Evolutionary conservation across 768 basidiomycete genomes (phyloP).

Genomic region (Chiua virens): DNA sequence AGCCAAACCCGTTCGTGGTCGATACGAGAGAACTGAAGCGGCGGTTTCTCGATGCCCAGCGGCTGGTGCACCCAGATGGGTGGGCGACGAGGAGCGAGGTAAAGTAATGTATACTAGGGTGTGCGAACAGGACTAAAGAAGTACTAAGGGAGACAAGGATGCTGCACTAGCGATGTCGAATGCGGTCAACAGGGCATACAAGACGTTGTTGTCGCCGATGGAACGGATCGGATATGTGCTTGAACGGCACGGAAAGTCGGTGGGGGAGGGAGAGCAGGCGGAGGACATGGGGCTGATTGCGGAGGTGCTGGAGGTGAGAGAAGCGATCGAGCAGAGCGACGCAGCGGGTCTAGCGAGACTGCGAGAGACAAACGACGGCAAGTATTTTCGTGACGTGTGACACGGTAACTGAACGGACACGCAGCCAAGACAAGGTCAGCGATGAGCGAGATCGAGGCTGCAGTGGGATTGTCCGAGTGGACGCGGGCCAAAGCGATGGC

Average conservation of each 20-base stretch:
- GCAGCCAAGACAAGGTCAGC: slow-evolving; percentile 55
- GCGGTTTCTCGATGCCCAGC: slow-evolving; percentile 71
- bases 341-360: slow-evolving; percentile 56
- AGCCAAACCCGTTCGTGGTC: slow-evolving; percentile 70
- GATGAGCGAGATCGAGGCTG: slow-evolving; percentile 43
- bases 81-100: slow-evolving; percentile 73
- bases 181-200: slow-evolving; percentile 81
- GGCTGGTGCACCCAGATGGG: slow-evolving; percentile 81
- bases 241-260: slow-evolving; percentile 52
- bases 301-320: slow-evolving; percentile 77
- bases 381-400: slow-evolving; percentile 11
- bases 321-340: slow-evolving; percentile 61
- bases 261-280: slow-evolving; percentile 69
- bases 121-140: slow-evolving; percentile 6
- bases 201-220: slow-evolving; percentile 69
- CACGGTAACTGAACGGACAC: not conserved
- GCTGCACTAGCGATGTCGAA: slow-evolving; percentile 52
- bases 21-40: slow-evolving; percentile 59
- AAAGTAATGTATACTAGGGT: slow-evolving; percentile 12
- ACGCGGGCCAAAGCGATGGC: slow-evolving; percentile 52
- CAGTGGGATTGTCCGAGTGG: slow-evolving; percentile 59
- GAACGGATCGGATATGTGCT: slow-evolving; percentile 82
- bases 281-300: slow-evolving; percentile 70
- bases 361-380: slow-evolving; percentile 55
- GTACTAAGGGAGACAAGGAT: slow-evolving; percentile 21